These are phyloP conservation scores for Ceratobasidium sp. DNA, from an alignment of 1,284 basidiomycete species.

Conservation along the genomic window DNA sequence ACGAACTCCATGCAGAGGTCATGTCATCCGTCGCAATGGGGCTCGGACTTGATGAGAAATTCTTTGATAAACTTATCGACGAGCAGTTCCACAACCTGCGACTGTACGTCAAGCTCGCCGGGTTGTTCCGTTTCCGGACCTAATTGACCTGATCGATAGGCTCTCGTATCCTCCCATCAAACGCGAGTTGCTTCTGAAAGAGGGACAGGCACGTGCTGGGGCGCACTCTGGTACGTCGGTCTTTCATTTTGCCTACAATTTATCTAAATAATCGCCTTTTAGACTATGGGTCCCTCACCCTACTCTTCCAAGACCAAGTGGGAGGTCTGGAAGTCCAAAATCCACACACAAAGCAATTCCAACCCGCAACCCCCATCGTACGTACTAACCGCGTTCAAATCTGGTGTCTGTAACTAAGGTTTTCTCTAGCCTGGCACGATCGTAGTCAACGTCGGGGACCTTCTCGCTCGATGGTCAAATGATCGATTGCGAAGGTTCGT, in stretches of 20 bases:
- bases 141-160: slow-evolving; percentile 47
- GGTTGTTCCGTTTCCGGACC: slow-evolving; percentile 36
- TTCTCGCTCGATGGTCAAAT: slow-evolving; percentile 83
- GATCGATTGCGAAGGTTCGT: slow-evolving; percentile 63
- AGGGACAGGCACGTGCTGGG: slow-evolving; percentile 79
- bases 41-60: slow-evolving; percentile 70
- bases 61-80: slow-evolving; percentile 75
- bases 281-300: slow-evolving; percentile 83
- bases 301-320: slow-evolving; percentile 86
- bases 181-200: slow-evolving; percentile 61
- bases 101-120: slow-evolving; percentile 33
- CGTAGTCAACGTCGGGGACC: slow-evolving; percentile 83
- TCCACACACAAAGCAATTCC: slow-evolving; percentile 72
- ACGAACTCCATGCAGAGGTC: slow-evolving; percentile 73
- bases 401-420: background rate
- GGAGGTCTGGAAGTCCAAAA: slow-evolving; percentile 86
- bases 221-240: slow-evolving; percentile 61
- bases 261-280: slow-evolving; percentile 5
- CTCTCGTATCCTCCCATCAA: slow-evolving; percentile 78
- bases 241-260: background rate
- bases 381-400: slow-evolving; percentile 46
- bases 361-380: slow-evolving; percentile 79
- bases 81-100: slow-evolving; percentile 78
- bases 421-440: slow-evolving; percentile 71
- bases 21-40: slow-evolving; percentile 85